Evolutionary conservation across 148 eudicot genomes (phyloP), one percentile per base, ranked within the genome.

Genomic region (Nepenthes mirabilis): DNA sequence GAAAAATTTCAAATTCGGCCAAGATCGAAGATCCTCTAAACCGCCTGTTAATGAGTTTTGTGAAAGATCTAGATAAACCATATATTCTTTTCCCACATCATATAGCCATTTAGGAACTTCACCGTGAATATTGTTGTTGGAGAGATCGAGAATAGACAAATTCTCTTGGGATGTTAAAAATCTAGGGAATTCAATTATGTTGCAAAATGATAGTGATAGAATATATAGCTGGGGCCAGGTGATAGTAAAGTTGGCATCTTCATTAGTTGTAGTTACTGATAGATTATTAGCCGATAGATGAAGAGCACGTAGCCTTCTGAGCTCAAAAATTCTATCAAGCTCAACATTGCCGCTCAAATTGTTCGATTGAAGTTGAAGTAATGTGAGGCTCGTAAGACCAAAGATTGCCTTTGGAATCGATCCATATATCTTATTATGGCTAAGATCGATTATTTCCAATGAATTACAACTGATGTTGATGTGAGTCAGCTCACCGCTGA

Each of bases 41-140:
- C 48, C 43, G 34, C 71, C 60, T 23, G 56, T 68, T 45, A 63
- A 43, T 11, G 23, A 63, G 57, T 80, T 80, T 50, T 70, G 14
- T 1, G 78, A 70, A 47, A 76, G 71, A 43, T 62, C 53, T 33
- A 76, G 8, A 35, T 2, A 7, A 0, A 0, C 0, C 50, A 65
- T 13, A 40, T 3, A 40, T 40, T 40, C 4, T 7, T 40, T 40
- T 40, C 43, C 43, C 43, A 40, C 43, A 40, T 40, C 4, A 2
- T 40, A 7, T 7, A 40, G 7, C 43, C 43, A 40, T 40, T 40
- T 40, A 40, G 43, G n/a, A 11, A 23, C n/a, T n/a, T n/a, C n/a
- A n/a, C n/a, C 59, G 1, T 57, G 59, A 37, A 68, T 64, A 9
- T 14, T 34, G 40, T 59, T 74, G 23, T 37, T n/a, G 33, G 72